phyloP scores from a whole-genome alignment of 176 grass and related monocot genomes.

The Puya raimondii region DNA sequence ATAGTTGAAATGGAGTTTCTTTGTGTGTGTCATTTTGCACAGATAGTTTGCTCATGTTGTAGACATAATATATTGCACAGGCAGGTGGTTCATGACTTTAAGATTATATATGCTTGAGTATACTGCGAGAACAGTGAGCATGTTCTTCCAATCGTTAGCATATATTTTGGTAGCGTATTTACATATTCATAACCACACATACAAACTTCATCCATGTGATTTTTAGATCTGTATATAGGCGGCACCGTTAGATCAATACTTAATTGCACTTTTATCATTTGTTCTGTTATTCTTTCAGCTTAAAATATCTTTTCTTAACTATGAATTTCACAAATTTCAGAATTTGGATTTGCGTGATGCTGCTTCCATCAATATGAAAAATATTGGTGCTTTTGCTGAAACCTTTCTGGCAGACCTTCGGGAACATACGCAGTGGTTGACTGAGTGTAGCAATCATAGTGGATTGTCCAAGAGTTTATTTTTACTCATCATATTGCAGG shows the following conservation, averaged over 20 bases:
- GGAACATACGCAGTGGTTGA: constrained; percentile 60
- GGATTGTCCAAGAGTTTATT: constrained; percentile 52
- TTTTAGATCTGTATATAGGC: too few relatives aligned
- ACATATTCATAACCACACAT: too few relatives aligned
- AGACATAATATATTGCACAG: too few relatives aligned
- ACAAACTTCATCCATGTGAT: too few relatives aligned
- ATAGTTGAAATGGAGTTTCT: too few relatives aligned
- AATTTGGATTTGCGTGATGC: constrained; percentile 41
- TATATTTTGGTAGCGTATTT: too few relatives aligned
- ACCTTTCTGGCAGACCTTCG: constrained; percentile 45
- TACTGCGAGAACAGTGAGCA: background rate
- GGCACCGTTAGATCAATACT: too few relatives aligned
- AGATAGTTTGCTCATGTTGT: too few relatives aligned
- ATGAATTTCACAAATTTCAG: constrained; percentile 30
- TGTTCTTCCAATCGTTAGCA: background rate
- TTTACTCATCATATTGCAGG: constrained; percentile 62
- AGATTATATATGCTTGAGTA: too few relatives aligned
- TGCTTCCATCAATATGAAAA: constrained; percentile 65
- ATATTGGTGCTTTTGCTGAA: constrained; percentile 59
- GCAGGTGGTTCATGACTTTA: too few relatives aligned
- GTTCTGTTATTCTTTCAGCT: background rate
- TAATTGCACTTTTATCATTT: too few relatives aligned
- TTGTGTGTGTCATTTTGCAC: too few relatives aligned
- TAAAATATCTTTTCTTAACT: constrained; percentile 3
- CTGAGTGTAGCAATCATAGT: constrained; percentile 40